Percentiles rank a stretch among this genome's conserved stretches.
These are phyloP conservation scores for Corymbia maculata DNA, from an alignment of 345 rosid species.

Conservation along the genomic window DNA sequence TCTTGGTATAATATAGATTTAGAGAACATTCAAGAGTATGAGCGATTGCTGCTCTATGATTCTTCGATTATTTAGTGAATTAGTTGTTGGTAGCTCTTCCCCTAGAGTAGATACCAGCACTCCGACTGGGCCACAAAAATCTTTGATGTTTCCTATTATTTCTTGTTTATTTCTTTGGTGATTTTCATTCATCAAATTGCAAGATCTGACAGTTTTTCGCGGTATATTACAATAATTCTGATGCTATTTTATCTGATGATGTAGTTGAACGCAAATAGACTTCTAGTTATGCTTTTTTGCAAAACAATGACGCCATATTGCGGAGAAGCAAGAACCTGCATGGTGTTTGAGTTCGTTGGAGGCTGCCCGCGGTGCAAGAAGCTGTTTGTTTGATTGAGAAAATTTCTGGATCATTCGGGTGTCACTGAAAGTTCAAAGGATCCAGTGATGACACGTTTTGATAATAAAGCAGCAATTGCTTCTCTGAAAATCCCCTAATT, in stretches of 20 bases:
- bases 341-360: not conserved
- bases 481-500: not conserved
- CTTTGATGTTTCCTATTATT: rapidly evolving
- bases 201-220: not conserved
- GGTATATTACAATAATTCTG: not conserved
- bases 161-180: not conserved
- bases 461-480: not conserved
- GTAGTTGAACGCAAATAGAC: not conserved
- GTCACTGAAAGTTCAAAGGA: not conserved
- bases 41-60: not conserved
- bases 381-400: not conserved
- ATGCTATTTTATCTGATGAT: not conserved
- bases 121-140: rapidly evolving
- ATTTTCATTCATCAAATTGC: not conserved
- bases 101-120: rapidly evolving
- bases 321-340: not conserved
- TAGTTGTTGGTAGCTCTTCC: rapidly evolving
- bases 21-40: not conserved
- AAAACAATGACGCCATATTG: not conserved
- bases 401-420: not conserved
- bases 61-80: not conserved
- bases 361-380: not conserved
- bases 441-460: not conserved
- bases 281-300: not conserved
- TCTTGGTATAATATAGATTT: not conserved